phyloP scores from a whole-genome alignment of 2,329 filamentous ascomycete genomes.

The Cladophialophora bantiana region DNA sequence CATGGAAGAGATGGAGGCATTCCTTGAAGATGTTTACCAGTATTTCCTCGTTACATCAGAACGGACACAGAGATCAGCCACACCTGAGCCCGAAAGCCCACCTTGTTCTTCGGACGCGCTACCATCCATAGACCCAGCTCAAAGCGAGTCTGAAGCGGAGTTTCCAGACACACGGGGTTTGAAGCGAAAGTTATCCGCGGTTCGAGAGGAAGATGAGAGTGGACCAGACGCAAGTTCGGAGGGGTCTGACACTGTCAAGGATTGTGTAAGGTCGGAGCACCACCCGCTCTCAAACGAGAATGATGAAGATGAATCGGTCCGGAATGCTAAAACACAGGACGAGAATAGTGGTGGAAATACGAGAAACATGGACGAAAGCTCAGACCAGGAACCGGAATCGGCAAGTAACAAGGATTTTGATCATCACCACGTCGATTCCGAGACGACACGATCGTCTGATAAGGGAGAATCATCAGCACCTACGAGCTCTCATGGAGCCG shows the following conservation, averaged over 20 bases:
- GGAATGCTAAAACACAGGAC: background rate
- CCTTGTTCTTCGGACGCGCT: background rate
- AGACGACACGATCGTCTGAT: constrained; percentile 2
- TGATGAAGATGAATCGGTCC: background rate
- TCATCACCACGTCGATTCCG: background rate
- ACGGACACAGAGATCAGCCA: constrained; percentile 9
- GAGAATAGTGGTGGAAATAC: background rate
- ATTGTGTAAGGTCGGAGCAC: background rate
- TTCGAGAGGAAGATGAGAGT: constrained; percentile 9
- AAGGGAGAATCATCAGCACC: background rate
- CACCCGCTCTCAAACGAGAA: background rate
- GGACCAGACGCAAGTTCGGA: background rate
- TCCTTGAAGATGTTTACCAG: constrained; percentile 11
- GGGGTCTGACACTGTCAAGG: background rate
- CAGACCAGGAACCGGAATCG: background rate
- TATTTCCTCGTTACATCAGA: background rate
- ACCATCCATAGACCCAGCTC: background rate
- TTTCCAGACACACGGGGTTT: background rate
- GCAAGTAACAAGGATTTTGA: constrained; percentile 1
- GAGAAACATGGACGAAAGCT: background rate
- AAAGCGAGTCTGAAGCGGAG: background rate
- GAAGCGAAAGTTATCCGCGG: constrained; percentile 12
- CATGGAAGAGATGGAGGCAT: constrained; percentile 21
- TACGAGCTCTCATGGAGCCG: background rate
- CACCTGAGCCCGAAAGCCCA: constrained; percentile 28